Percentiles rank a stretch among this genome's conserved stretches.
Evolutionary conservation across 257 asterid genomes (phyloP).

Genomic region (Jacaranda mimosifolia): DNA sequence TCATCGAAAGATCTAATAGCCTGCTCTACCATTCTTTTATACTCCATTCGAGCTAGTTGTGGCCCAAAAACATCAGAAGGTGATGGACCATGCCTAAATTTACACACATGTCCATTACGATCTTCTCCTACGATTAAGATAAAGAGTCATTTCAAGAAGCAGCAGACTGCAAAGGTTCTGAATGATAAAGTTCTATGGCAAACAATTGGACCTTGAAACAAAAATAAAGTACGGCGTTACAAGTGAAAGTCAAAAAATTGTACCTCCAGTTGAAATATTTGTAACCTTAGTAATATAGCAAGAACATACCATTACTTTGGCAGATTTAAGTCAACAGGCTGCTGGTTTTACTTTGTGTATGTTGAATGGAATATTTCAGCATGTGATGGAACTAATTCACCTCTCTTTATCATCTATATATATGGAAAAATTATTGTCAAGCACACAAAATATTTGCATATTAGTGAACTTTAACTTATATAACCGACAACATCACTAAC

Average conservation of each 20-base stretch:
- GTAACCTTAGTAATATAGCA: not conserved
- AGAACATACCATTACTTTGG: not conserved
- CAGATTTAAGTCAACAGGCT: not conserved
- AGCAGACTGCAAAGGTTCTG: not conserved
- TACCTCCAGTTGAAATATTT: not conserved
- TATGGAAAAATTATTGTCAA: not conserved
- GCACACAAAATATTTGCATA: not conserved
- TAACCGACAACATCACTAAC: not conserved
- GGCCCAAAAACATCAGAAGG: not conserved
- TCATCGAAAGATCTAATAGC: not conserved
- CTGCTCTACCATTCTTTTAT: not conserved
- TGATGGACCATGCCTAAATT: not conserved
- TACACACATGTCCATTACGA: not conserved
- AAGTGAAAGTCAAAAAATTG: not conserved
- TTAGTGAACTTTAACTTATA: not conserved
- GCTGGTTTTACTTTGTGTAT: not conserved
- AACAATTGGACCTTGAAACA: not conserved
- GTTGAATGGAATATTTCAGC: not conserved
- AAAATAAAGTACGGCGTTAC: not conserved
- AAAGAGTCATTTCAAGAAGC: not conserved
- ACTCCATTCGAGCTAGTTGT: not conserved
- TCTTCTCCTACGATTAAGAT: not conserved
- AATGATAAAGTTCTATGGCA: not conserved
- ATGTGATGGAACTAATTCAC: not conserved
- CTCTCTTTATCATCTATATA: not conserved